Conservation (phyloP, 306 rosid species). For the Comarum palustre region DNA sequence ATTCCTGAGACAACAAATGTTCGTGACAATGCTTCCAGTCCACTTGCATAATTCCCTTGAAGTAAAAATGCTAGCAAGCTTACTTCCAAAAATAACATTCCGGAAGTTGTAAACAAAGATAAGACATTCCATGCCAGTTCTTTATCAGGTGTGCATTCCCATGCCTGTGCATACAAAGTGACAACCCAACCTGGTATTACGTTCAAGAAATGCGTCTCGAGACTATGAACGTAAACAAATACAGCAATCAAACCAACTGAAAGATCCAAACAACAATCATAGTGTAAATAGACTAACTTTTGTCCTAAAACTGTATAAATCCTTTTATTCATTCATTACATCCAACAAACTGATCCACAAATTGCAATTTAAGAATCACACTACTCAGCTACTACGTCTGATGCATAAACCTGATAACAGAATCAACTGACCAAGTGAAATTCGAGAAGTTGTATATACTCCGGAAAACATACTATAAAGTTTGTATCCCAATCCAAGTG, state of each 20-base stretch:
- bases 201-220: not conserved
- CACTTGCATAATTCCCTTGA: conserved; percentile 76
- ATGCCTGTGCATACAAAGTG: conserved; percentile 45
- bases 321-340: not conserved
- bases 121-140: conserved; percentile 69
- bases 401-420: too few relatives aligned
- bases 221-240: not conserved
- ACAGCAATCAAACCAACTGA: not conserved
- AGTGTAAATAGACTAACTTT: not conserved
- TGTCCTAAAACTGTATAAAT: not conserved
- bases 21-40: conserved; percentile 69
- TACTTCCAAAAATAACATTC: conserved; percentile 94
- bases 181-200: conserved; percentile 23
- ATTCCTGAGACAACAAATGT: conserved; percentile 78
- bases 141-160: conserved; percentile 84
- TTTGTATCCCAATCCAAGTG: not conserved
- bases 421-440: too few relatives aligned
- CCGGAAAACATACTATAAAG: too few relatives aligned
- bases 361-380: too few relatives aligned
- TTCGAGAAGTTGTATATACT: too few relatives aligned
- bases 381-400: too few relatives aligned
- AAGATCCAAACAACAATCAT: not conserved
- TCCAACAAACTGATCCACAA: too few relatives aligned
- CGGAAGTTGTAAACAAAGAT: conserved; percentile 76
- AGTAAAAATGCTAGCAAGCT: conserved; percentile 89